Conservation (phyloP, 2,329 filamentous ascomycete genomes). For the Colletotrichum viniferum region DNA sequence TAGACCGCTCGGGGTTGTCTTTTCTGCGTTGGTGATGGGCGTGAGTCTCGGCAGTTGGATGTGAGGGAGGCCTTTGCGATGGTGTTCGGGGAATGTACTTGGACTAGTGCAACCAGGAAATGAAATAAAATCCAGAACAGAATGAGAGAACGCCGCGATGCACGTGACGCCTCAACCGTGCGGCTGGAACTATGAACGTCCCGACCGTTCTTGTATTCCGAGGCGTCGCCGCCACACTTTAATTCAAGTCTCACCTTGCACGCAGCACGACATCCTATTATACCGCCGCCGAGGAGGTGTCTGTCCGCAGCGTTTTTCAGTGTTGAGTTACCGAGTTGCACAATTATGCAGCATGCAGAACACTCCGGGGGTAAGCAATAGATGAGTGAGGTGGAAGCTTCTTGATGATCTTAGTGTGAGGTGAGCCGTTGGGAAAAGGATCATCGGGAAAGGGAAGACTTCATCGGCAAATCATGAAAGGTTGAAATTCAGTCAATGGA, state of each 20-base stretch:
- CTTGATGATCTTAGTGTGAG: fast-evolving
- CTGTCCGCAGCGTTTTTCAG: neutral
- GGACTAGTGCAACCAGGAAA: neutral
- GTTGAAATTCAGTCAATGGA: neutral
- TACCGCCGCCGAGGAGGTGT: neutral
- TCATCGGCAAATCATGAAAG: neutral
- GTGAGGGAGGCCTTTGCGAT: neutral
- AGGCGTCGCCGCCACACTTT: neutral
- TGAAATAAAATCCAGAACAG: neutral
- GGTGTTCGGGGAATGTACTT: too few relatives aligned
- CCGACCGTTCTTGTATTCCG: neutral
- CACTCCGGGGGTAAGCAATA: fast-evolving
- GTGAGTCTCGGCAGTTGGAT: neutral
- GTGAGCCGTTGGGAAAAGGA: neutral
- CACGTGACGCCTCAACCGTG: neutral
- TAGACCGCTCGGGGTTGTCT: neutral
- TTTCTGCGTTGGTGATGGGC: neutral
- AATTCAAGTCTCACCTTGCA: neutral
- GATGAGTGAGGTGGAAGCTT: fast-evolving
- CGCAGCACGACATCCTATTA: neutral
- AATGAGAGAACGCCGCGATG: neutral
- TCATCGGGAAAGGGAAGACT: fast-evolving
- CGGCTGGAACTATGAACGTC: neutral
- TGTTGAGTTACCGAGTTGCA: neutral
- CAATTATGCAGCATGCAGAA: neutral